Percentiles rank a stretch among this genome's conserved stretches.
phyloP scores from a whole-genome alignment of 1,284 basidiomycete species.

The Trichosporon ovoides region DNA sequence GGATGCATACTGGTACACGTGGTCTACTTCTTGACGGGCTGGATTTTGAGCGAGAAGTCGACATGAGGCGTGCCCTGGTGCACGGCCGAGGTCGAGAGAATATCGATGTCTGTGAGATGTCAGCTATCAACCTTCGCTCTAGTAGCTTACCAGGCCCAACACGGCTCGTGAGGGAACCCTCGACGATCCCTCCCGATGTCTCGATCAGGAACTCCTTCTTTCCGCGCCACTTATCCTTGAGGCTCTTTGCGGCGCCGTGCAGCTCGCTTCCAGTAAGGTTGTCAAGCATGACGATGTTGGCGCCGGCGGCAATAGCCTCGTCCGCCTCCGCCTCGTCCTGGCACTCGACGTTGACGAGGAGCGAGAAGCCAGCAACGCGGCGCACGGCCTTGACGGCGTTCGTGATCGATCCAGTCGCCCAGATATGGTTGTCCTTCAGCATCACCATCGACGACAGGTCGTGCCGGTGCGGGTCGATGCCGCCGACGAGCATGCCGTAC shows the following conservation, averaged over 20 bases:
- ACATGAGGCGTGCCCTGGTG: slow-evolving; percentile 81
- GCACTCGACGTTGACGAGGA: slow-evolving; percentile 93
- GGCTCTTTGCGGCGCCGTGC: slow-evolving; percentile 59
- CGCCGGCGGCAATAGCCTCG: slow-evolving; percentile 92
- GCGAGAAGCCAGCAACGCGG: slow-evolving; percentile 83
- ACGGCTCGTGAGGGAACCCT: slow-evolving; percentile 55
- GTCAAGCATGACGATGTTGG: slow-evolving; percentile 97
- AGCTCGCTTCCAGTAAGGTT: slow-evolving; percentile 79
- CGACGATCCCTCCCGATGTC: slow-evolving; percentile 87
- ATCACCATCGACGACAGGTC: slow-evolving; percentile 99
- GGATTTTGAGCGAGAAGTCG: slow-evolving; percentile 68
- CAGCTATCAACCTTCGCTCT: background rate
- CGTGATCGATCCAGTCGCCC: slow-evolving; percentile 87
- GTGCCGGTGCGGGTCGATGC: slow-evolving; percentile 93
- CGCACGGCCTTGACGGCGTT: slow-evolving; percentile 79
- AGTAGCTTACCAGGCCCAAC: slow-evolving; percentile 36
- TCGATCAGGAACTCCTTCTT: slow-evolving; percentile 76
- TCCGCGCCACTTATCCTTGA: slow-evolving; percentile 61
- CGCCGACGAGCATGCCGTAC: slow-evolving; percentile 97
- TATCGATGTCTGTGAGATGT: slow-evolving; percentile 75
- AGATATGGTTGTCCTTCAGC: slow-evolving; percentile 99
- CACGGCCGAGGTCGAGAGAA: slow-evolving; percentile 84
- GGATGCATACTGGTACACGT: background rate
- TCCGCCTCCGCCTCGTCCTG: slow-evolving; percentile 81
- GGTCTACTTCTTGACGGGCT: slow-evolving; percentile 13